Evolutionary conservation across 2,329 filamentous ascomycete genomes (phyloP).

Genomic region (Spiromastix sp.): DNA sequence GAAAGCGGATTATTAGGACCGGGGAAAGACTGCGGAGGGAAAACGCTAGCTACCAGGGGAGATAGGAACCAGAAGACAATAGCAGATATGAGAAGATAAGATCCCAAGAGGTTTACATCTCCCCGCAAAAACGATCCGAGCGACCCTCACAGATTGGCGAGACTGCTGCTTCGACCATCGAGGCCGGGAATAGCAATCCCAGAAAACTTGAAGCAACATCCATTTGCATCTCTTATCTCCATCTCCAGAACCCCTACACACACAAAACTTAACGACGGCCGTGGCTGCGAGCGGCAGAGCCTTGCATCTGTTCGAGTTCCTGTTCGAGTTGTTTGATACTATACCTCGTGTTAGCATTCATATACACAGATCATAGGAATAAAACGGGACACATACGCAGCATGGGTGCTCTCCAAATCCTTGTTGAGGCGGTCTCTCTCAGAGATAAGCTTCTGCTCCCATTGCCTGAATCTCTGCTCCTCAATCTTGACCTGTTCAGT

Average conservation of each 20-base stretch:
- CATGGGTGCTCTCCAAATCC: slow-evolving; percentile 96
- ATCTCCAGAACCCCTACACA: slow-evolving; percentile 2
- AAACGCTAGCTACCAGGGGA: slow-evolving; percentile 33
- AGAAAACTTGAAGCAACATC: too few relatives aligned
- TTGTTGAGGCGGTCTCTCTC: slow-evolving; percentile 99
- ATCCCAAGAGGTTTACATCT: slow-evolving; percentile 18
- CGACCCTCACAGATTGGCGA: slow-evolving; percentile 2
- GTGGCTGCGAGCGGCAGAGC: slow-evolving; percentile 78
- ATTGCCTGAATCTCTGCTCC: slow-evolving; percentile 97
- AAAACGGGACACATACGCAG: slow-evolving; percentile 42
- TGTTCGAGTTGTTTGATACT: slow-evolving; percentile 54
- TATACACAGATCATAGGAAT: neutral
- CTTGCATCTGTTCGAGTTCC: slow-evolving; percentile 90
- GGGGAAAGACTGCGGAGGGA: slow-evolving; percentile 25
- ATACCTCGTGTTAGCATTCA: slow-evolving; percentile 18
- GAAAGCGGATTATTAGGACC: slow-evolving; percentile 33
- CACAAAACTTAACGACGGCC: slow-evolving; percentile 62
- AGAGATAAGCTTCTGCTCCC: slow-evolving; percentile 99
- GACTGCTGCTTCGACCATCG: slow-evolving; percentile 3
- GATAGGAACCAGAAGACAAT: slow-evolving; percentile 4
- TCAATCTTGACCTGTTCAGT: slow-evolving; percentile 99
- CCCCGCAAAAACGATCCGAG: slow-evolving; percentile 10
- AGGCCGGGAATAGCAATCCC: slow-evolving; percentile 2
- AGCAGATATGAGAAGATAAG: slow-evolving; percentile 24
- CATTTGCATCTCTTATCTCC: slow-evolving; percentile 9